Evolutionary conservation across 169 alveolate species (phyloP).

Genomic region (Ichthyophthirius multifiliis): DNA sequence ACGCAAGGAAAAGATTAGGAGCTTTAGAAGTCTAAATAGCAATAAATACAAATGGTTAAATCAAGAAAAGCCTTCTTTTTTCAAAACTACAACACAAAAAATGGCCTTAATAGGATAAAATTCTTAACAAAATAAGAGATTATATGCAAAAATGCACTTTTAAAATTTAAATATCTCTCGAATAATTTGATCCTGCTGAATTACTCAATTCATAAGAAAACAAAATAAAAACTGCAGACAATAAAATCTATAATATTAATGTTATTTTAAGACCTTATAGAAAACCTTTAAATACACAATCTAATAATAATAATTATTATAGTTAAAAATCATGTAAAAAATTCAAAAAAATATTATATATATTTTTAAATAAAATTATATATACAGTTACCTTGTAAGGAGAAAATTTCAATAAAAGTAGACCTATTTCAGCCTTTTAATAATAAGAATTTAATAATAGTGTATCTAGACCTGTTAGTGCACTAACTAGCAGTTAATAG

Average conservation of each 20-base stretch:
- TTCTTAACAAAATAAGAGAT: not conserved
- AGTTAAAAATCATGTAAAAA: too few relatives aligned
- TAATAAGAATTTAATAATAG: too few relatives aligned
- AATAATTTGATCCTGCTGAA: not conserved
- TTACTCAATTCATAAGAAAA: not conserved
- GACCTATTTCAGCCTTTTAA: too few relatives aligned
- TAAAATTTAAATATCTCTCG: not conserved
- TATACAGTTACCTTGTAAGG: too few relatives aligned
- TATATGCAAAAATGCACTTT: not conserved
- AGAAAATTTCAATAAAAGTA: too few relatives aligned
- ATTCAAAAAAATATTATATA: too few relatives aligned
- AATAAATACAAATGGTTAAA: constrained; percentile 16
- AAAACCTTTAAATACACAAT: too few relatives aligned
- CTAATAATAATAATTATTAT: too few relatives aligned
- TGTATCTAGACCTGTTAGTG: too few relatives aligned
- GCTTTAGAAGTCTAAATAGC: constrained; percentile 19
- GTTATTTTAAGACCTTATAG: constrained; percentile 4
- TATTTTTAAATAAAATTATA: too few relatives aligned
- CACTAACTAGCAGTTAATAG: too few relatives aligned
- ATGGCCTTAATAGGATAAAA: constrained; percentile 1
- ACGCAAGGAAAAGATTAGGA: constrained; percentile 27
- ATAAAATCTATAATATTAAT: not conserved
- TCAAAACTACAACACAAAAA: constrained; percentile 14
- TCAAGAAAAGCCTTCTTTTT: not conserved
- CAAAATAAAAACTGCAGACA: not conserved